Conservation (phyloP, 805 yeast species). For the Candida takata region DNA sequence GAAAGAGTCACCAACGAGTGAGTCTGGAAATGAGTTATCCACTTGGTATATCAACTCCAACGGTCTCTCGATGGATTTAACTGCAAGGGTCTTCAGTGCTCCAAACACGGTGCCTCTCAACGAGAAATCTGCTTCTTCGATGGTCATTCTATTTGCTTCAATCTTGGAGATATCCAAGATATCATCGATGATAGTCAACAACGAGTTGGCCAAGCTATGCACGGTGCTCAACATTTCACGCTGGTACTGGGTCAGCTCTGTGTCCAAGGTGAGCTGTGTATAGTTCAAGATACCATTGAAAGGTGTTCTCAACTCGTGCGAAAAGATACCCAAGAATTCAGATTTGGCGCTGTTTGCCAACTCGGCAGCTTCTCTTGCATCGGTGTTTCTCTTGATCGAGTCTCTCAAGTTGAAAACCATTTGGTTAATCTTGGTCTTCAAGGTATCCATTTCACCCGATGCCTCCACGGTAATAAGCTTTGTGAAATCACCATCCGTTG, state of each 20-base stretch:
- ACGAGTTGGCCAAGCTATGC: constrained; percentile 78
- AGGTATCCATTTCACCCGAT: constrained; percentile 72
- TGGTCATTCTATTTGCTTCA: constrained; percentile 91
- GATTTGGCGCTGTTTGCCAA: constrained; percentile 84
- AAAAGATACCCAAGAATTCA: constrained; percentile 83
- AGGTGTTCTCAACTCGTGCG: constrained; percentile 85
- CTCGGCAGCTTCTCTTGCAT: constrained; percentile 93
- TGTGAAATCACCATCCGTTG: constrained; percentile 90
- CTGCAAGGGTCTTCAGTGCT: constrained; percentile 82
- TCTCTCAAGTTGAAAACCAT: constrained; percentile 85
- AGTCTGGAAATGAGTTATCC: constrained; percentile 83
- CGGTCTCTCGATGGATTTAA: constrained; percentile 82
- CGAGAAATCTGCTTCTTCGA: constrained; percentile 82
- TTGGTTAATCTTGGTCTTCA: constrained; percentile 55
- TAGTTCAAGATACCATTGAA: constrained; percentile 91
- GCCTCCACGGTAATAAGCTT: constrained; percentile 89
- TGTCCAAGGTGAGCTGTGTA: constrained; percentile 84
- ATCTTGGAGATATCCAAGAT: constrained; percentile 88
- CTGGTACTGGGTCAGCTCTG: constrained; percentile 85
- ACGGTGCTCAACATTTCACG: constrained; percentile 88
- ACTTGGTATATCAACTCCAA: constrained; percentile 73
- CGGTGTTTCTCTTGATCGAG: constrained; percentile 84
- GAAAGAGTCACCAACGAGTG: constrained; percentile 82
- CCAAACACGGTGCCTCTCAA: constrained; percentile 85
- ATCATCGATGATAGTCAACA: constrained; percentile 83